Conservation (phyloP, 257 asterid genomes). For the Fraxinus americana region DNA sequence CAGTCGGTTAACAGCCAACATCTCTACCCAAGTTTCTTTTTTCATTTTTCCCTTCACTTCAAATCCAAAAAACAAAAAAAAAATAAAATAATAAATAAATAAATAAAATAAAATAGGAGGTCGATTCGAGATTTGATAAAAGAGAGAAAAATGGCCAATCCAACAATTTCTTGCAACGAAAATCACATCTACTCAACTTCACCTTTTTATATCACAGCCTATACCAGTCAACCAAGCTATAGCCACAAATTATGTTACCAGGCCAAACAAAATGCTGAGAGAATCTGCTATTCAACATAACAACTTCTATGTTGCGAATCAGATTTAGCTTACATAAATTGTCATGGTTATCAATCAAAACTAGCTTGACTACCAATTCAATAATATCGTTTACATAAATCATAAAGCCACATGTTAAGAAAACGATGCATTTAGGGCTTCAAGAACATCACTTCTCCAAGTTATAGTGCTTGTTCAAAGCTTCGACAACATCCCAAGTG, state of each 20-base stretch:
- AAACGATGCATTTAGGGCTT: not conserved
- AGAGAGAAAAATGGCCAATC: not conserved
- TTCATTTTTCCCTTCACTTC: too few relatives aligned
- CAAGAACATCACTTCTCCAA: constrained; percentile 26
- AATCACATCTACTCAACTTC: not conserved
- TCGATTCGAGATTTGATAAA: too few relatives aligned
- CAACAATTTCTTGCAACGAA: not conserved
- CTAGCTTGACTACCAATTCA: not conserved
- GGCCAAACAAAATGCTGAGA: not conserved
- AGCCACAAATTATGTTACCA: not conserved
- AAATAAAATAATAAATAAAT: too few relatives aligned
- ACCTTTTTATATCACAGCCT: too few relatives aligned
- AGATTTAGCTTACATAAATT: not conserved
- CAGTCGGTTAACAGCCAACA: too few relatives aligned
- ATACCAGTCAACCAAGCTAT: not conserved
- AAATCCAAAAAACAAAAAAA: too few relatives aligned
- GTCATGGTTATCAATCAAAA: not conserved
- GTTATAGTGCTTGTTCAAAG: constrained; percentile 48
- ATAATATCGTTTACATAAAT: not conserved
- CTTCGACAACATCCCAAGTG: constrained; percentile 56
- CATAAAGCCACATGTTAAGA: not conserved
- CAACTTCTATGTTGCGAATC: not conserved
- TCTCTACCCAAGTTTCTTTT: too few relatives aligned
- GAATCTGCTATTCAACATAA: not conserved
- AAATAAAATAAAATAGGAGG: too few relatives aligned